phyloP scores from a whole-genome alignment of 2,329 filamentous ascomycete genomes.

The Ascomycota sp. region DNA sequence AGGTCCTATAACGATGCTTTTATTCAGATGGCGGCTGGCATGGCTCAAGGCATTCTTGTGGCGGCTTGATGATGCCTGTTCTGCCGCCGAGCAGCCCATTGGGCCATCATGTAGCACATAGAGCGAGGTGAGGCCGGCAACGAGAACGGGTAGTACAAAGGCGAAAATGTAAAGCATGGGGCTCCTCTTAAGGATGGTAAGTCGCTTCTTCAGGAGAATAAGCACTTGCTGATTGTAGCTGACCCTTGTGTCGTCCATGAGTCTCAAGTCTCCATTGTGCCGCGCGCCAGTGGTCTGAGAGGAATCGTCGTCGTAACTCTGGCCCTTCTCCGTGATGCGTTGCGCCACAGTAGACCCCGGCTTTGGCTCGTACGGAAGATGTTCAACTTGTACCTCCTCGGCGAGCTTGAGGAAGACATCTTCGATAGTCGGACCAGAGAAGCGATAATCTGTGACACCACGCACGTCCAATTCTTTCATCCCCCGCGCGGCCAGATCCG shows the following conservation, averaged over 20 bases:
- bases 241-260: constrained; percentile 47
- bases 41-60: constrained; percentile 16
- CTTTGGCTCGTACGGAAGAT: constrained; percentile 1
- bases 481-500: constrained; percentile 45
- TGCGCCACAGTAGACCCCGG: constrained; percentile 1
- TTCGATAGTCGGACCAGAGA: constrained; percentile 75
- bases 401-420: constrained; percentile 77
- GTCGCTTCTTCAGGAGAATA: constrained; percentile 57
- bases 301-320: constrained; percentile 2
- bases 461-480: constrained; percentile 44
- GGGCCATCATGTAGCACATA: constrained; percentile 39
- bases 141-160: constrained; percentile 54
- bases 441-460: constrained; percentile 55
- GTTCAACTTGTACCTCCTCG: constrained; percentile 47
- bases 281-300: constrained; percentile 7
- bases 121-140: constrained; percentile 56
- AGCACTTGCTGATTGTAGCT: constrained; percentile 46
- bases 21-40: no score
- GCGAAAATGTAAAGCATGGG: constrained; percentile 55
- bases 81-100: constrained; percentile 27
- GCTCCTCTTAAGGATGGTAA: constrained; percentile 56
- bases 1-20: no score
- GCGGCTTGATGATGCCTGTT: constrained; percentile 20
- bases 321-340: constrained; percentile 5
- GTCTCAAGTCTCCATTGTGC: constrained; percentile 19